Evolutionary conservation across 495 filamentous ascomycete genomes (phyloP).

Genomic region (Aspergillus homomorphus): DNA sequence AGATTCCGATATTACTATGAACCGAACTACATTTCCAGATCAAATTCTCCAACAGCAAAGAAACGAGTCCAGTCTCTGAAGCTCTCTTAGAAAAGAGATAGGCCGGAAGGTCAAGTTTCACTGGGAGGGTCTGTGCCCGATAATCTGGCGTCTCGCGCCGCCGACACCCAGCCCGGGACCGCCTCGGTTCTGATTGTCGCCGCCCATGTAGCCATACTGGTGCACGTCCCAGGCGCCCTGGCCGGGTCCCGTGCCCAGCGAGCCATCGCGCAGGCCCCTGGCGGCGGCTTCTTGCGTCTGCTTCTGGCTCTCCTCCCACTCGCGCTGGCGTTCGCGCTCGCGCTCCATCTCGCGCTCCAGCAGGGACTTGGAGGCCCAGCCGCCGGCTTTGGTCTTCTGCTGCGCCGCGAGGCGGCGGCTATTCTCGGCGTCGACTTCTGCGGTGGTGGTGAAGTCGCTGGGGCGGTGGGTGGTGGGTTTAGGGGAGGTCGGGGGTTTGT

Average conservation of each 20-base stretch:
- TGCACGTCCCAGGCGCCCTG: slow-evolving; percentile 76
- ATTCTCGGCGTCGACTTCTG: slow-evolving; percentile 69
- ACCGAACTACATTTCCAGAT: not conserved
- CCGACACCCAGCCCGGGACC: slow-evolving; percentile 64
- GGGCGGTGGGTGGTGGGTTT: slow-evolving; percentile 41
- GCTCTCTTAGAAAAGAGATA: too few species aligned
- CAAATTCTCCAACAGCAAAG: not conserved
- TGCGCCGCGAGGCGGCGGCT: slow-evolving; percentile 61
- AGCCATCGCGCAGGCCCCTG: slow-evolving; percentile 37
- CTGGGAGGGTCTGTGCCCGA: slow-evolving; percentile 69
- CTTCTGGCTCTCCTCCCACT: slow-evolving; percentile 92
- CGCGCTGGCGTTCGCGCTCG: slow-evolving; percentile 85
- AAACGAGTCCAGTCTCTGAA: not conserved
- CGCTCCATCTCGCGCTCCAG: slow-evolving; percentile 95
- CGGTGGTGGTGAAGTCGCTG: slow-evolving; percentile 56
- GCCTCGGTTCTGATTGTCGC: slow-evolving; percentile 78
- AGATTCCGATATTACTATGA: too few species aligned
- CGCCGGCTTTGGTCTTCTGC: slow-evolving; percentile 66
- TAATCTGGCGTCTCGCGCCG: slow-evolving; percentile 72
- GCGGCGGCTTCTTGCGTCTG: slow-evolving; percentile 58
- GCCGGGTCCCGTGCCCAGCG: slow-evolving; percentile 53
- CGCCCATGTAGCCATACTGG: slow-evolving; percentile 84
- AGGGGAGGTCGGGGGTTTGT: slow-evolving; percentile 43
- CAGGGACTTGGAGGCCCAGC: slow-evolving; percentile 76
- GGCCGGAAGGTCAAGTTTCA: slow-evolving; percentile 14